Evolutionary conservation across 345 rosid species (phyloP).

Genomic region (Salix purpurea): DNA sequence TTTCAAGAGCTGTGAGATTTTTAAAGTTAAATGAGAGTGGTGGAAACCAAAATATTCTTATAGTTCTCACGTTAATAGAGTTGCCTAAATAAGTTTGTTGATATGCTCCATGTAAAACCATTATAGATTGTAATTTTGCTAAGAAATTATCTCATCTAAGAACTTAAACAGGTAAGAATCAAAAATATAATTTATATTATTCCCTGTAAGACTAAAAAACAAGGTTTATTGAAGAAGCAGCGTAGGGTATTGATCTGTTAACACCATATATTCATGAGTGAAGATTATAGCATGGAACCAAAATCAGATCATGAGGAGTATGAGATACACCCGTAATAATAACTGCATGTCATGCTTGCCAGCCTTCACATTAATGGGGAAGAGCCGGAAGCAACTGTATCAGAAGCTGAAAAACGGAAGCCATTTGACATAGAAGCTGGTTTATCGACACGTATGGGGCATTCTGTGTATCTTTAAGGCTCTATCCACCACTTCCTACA

Average conservation of each 20-base stretch:
- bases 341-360: background rate
- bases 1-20: no score
- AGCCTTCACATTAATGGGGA: constrained; percentile 13
- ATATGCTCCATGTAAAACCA: no score
- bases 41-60: no score
- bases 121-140: no score
- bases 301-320: constrained; percentile 10
- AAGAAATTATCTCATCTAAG: no score
- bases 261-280: constrained; percentile 4
- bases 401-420: background rate
- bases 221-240: background rate
- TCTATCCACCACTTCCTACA: constrained; percentile 15
- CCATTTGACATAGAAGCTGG: no score
- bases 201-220: no score
- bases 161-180: no score
- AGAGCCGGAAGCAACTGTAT: constrained; percentile 2
- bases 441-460: background rate
- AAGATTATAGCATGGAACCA: background rate
- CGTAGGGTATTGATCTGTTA: constrained; percentile 1
- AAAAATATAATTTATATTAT: no score
- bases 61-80: no score
- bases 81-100: no score
- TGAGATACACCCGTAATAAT: constrained; percentile 2
- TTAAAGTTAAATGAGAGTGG: no score
- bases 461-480: constrained; percentile 9